Base-by-base conservation (phyloP, 2,329 filamentous ascomycete genomes). In the Ophiostoma tasmaniense region DNA sequence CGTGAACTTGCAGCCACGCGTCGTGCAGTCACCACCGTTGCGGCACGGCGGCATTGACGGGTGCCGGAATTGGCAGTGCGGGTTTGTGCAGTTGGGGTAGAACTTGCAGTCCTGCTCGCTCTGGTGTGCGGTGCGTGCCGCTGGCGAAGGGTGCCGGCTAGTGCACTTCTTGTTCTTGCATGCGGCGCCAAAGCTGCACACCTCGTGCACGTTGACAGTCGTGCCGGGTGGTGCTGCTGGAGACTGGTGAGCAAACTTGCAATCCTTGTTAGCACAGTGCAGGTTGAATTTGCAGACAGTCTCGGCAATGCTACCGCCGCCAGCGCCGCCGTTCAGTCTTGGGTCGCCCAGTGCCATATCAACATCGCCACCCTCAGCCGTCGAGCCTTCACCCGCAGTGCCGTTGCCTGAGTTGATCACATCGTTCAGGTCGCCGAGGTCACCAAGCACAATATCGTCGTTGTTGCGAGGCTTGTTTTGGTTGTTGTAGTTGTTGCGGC, bases 81-180 rank as follows among this genome's bases (percentile, higher is more conserved):
- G 85, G 78, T 98, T 97, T 66, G 92, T 90, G 82, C 93, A 97
- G 80, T 96, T 92, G 70, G 93, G 92, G 78, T 87, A 96, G 83
- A 93, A 97, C 76, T 90, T 92, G 86, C 93, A 97, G 75, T 96
- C 89, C 77, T 91, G 88, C 77, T 95, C 90, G 70, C 88, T 85
- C 79, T 96, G 90, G 77, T 94, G 91, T 33, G 89, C 88, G 67
- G 86, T 81, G 77, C 88, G 91, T 74, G 90, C 86, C 6, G 94
- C 93, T 1, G 95, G 95, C 7, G 93, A 97, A 2, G 95, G 95
- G 78, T 99, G 95, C 70, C 92, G 91, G 37, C 86, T 93, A 10
- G 90, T 91, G 76, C 95, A 99, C 81, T 98, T 98, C 75, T 87
- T 85, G 83, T 98, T 99, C 81, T 95, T 96, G 87, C 95, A 99